Percentiles rank a stretch among this genome's conserved stretches.
Evolutionary conservation across 2,329 filamentous ascomycete genomes (phyloP).

Genomic region (Didymellaceae sp.): DNA sequence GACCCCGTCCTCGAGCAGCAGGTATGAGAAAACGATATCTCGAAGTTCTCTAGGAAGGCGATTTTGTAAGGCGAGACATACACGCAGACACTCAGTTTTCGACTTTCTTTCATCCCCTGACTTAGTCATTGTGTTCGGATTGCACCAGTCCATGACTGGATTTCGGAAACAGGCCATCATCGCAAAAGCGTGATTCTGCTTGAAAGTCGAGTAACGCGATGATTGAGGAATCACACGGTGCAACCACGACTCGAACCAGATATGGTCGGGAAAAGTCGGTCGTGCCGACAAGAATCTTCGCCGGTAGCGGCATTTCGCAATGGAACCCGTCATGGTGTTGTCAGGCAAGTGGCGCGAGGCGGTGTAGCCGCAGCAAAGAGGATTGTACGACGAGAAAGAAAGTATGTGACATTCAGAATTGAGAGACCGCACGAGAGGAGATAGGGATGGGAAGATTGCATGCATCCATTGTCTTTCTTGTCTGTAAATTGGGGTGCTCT

Average conservation of each 20-base stretch:
- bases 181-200: neutral
- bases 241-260: neutral
- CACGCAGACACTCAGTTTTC: slow-evolving; percentile 2
- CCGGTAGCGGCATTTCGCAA: slow-evolving; percentile 9
- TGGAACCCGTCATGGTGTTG: slow-evolving; percentile 13
- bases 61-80: slow-evolving; percentile 7
- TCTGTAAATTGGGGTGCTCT: neutral
- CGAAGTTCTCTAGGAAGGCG: slow-evolving; percentile 19
- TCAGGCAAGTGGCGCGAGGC: slow-evolving; percentile 16
- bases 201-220: slow-evolving; percentile 6
- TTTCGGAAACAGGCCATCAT: slow-evolving; percentile 1
- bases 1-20: slow-evolving; percentile 14
- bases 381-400: neutral
- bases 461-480: slow-evolving; percentile 1
- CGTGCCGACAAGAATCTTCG: slow-evolving; percentile 9
- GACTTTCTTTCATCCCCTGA: neutral
- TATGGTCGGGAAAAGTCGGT: slow-evolving; percentile 8
- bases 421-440: neutral
- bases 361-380: slow-evolving; percentile 12
- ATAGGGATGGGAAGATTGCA: neutral
- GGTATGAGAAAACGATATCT: slow-evolving; percentile 18
- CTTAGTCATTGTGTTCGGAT: neutral
- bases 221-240: neutral
- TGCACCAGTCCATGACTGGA: neutral
- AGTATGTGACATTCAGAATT: neutral